Conservation (phyloP, 495 filamentous ascomycete species). For the Penicillium maclennaniae region DNA sequence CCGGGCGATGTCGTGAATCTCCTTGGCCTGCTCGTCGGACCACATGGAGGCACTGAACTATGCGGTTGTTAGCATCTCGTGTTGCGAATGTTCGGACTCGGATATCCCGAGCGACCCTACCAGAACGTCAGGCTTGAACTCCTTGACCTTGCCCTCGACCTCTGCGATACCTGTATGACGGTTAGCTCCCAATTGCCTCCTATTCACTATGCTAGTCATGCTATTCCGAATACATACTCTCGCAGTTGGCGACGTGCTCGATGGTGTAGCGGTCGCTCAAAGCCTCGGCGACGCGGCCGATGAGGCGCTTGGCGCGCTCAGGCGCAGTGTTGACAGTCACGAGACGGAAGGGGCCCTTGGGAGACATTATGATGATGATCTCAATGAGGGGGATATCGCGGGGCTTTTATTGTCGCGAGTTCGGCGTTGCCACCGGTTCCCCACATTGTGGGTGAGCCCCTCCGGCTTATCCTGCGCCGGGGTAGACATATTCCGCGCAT, state of each 20-base stretch:
- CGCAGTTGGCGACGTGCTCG: constrained; percentile 55
- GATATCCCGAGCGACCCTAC: constrained; percentile 30
- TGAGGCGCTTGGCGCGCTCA: constrained; percentile 57
- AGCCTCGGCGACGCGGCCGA: constrained; percentile 55
- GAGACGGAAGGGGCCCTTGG: constrained; percentile 56
- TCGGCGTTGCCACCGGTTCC: constrained; percentile 14
- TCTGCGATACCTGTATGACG: constrained; percentile 43
- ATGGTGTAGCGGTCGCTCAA: constrained; percentile 59
- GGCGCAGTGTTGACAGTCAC: constrained; percentile 68
- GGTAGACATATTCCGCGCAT: constrained; percentile 24
- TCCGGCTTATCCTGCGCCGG: constrained; percentile 20
- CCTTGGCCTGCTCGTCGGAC: constrained; percentile 52
- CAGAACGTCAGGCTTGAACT: constrained; percentile 50
- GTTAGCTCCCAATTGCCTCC: constrained; percentile 2
- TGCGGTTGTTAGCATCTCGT: constrained; percentile 2
- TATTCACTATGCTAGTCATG: too few species aligned
- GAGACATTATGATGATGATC: constrained; percentile 34
- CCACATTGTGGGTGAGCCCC: constrained; percentile 20
- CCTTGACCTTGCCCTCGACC: constrained; percentile 46
- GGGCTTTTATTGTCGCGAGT: constrained; percentile 15
- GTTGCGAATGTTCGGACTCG: constrained; percentile 1
- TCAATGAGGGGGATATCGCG: constrained; percentile 7
- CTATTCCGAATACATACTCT: constrained; percentile 35
- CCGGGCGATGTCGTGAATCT: constrained; percentile 54
- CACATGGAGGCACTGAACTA: constrained; percentile 70